Evolutionary conservation across 2,329 filamentous ascomycete genomes (phyloP), one percentile per base, ranked within the genome.

Genomic region (Aureobasidium namibiae): DNA sequence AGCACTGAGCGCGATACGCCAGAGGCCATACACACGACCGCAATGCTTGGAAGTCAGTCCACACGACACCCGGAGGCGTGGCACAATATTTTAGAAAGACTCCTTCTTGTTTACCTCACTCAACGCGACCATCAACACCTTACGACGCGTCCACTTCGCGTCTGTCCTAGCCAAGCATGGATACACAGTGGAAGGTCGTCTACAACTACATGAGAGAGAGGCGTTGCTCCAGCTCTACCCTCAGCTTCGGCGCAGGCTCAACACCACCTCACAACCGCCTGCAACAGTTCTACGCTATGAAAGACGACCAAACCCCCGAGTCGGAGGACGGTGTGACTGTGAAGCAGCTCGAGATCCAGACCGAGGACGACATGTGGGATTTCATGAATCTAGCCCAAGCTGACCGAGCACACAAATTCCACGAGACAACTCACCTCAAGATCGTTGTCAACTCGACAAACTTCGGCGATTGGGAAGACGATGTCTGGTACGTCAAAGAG

Each of bases 391-490:
- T 24, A 9, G 7, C 52, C 24, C 10, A 34, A 3, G 39, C 34
- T 1, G 57, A 39, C 4, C 38, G 21, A 13, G 13, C 29, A 1
- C 39, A 59, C 3, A 39, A 44, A 9, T 31, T 29, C 11, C 34
- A 31, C 24, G n/a, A 34, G 18, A 38, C 39, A 3, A 31, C 21
- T 5, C 29, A 53, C 21, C 57, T 59, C 34, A 39, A 59, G 48
- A 26, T 61, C 26, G 11, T 50, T 36, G 26, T 61, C 34, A n/a
- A 56, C 42, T 31, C 49, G 8, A n/a, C 52, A 14, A 36, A 31
- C 44, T 61, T 54, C 45, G 34, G 26, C 18, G 59, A 61, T n/a
- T 34, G 29, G 29, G 44, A 49, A 23, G 59, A 61, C 21, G 59
- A 61, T 18, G 38, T 26, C 16, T 57, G 31, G 41, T 48, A 56